Conservation (phyloP, 768 basidiomycete species). For the Lentinula detonsa region DNA sequence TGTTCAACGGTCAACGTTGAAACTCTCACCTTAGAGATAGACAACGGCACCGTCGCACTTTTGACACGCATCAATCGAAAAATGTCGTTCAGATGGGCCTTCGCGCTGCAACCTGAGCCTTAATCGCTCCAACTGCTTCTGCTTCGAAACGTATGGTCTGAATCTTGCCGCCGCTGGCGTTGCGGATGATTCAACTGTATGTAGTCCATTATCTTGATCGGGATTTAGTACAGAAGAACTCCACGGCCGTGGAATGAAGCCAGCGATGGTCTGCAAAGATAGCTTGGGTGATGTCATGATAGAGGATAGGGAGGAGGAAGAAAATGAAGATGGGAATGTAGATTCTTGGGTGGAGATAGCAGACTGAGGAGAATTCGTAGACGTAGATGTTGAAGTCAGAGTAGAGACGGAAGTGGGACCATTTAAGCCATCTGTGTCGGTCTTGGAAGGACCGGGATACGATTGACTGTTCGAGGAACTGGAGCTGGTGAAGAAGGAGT, state of each 20-base stretch:
- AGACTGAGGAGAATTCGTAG: background rate
- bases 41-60: conserved; percentile 32
- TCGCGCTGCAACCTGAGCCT: conserved; percentile 44
- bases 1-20: background rate
- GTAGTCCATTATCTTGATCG: background rate
- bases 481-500: background rate
- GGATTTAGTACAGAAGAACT: conserved; percentile 22
- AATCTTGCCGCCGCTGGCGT: conserved; percentile 9
- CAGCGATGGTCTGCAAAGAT: conserved; percentile 55
- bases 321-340: conserved; percentile 13
- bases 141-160: conserved; percentile 50
- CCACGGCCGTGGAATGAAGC: conserved; percentile 53
- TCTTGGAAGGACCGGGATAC: conserved; percentile 1
- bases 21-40: conserved; percentile 31
- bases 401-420: background rate
- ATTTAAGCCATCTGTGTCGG: background rate
- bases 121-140: conserved; percentile 63
- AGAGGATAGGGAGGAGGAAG: conserved; percentile 37
- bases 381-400: background rate
- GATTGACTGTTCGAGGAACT: background rate
- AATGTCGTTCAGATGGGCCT: conserved; percentile 20
- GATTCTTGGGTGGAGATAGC: background rate
- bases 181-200: background rate
- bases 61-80: conserved; percentile 26
- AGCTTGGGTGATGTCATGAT: conserved; percentile 45